phyloP scores from a whole-genome alignment of 2,329 filamentous ascomycete species.

The Fusarium phyllophilum region DNA sequence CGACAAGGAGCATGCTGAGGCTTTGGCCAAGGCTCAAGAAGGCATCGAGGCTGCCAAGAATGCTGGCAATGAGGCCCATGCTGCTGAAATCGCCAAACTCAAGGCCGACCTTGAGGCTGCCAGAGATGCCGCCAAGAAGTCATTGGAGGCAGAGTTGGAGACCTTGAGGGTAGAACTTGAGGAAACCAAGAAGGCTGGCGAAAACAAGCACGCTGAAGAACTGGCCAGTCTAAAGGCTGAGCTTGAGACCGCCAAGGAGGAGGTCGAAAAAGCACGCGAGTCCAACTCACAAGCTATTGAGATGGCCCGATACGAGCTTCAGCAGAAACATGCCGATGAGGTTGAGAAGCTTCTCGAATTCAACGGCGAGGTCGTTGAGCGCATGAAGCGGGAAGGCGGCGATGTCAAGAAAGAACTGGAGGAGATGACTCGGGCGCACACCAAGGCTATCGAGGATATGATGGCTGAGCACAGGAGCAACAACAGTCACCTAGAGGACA shows the following conservation, averaged over 20 bases:
- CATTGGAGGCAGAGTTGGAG: conserved; percentile 51
- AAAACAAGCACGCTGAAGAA: conserved; percentile 49
- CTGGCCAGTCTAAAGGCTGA: conserved; percentile 48
- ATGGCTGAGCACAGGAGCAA: conserved; percentile 53
- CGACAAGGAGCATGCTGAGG: conserved; percentile 46
- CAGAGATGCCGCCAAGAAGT: conserved; percentile 46
- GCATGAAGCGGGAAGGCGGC: conserved; percentile 52
- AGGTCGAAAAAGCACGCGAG: conserved; percentile 58
- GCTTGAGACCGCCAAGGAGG: conserved; percentile 44
- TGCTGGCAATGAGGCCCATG: conserved; percentile 45
- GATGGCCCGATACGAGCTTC: conserved; percentile 56
- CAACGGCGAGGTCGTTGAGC: conserved; percentile 55
- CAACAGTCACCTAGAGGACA: conserved; percentile 49
- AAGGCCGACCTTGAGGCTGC: conserved; percentile 44
- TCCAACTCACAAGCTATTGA: conserved; percentile 58
- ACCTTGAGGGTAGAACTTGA: conserved; percentile 55
- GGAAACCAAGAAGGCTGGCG: conserved; percentile 55
- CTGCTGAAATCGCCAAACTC: conserved; percentile 45
- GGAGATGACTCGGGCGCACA: conserved; percentile 51
- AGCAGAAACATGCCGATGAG: conserved; percentile 58
- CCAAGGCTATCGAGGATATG: conserved; percentile 53
- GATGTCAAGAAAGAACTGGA: conserved; percentile 57
- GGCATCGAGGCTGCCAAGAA: conserved; percentile 48
- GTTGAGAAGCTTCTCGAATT: conserved; percentile 58
- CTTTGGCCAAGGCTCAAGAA: conserved; percentile 46